These are phyloP conservation scores for Phytophthora fragariae DNA, from an alignment of 352 stramenopile species.

Conservation along the genomic window DNA sequence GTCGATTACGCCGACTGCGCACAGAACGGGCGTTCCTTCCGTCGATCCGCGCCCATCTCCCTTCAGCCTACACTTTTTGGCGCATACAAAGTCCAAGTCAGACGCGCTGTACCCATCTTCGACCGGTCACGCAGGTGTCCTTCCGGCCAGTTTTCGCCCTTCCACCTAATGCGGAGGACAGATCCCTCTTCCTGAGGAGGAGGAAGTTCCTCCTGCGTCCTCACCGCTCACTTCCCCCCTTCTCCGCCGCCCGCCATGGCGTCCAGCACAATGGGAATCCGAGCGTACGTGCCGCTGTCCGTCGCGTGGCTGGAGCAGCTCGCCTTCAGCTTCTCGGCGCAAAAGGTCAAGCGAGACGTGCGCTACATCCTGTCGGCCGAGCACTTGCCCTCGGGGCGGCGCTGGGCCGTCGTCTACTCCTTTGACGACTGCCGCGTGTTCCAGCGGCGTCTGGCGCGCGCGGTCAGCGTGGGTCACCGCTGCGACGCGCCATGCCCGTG, in stretches of 20 bases:
- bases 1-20: too few relatives aligned
- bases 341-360: conserved; percentile 25
- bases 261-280: conserved; percentile 6
- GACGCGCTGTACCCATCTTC: too few relatives aligned
- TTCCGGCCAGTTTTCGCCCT: too few relatives aligned
- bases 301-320: conserved; percentile 41
- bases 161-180: too few relatives aligned
- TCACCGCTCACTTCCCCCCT: too few relatives aligned
- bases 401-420: conserved; percentile 34
- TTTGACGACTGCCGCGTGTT: conserved; percentile 39
- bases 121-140: too few relatives aligned
- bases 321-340: conserved; percentile 26
- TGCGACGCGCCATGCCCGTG: conserved; percentile 35
- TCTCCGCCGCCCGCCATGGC: neutral
- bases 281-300: conserved; percentile 28
- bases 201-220: too few relatives aligned
- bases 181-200: too few relatives aligned
- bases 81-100: too few relatives aligned
- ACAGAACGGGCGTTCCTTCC: too few relatives aligned
- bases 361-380: conserved; percentile 32
- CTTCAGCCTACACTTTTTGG: too few relatives aligned
- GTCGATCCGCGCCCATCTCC: too few relatives aligned
- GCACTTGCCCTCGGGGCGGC: conserved; percentile 29
- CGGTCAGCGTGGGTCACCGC: conserved; percentile 29
- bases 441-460: conserved; percentile 19